Conservation (phyloP, 2,329 filamentous ascomycete species). For the Trichoderma brevicompactum region DNA sequence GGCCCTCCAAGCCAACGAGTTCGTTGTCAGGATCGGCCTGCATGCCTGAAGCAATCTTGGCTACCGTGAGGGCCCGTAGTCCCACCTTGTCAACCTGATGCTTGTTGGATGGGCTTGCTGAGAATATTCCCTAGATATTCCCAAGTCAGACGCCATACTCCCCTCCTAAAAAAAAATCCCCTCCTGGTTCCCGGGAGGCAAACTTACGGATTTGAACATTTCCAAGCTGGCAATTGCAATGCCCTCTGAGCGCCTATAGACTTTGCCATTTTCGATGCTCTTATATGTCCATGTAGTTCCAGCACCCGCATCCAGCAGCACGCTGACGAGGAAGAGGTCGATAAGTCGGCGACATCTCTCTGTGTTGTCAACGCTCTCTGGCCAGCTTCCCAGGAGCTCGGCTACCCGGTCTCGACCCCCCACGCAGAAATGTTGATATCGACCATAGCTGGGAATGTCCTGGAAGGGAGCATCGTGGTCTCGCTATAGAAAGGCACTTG, state of each 20-base stretch:
- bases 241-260: slow-evolving; percentile 85
- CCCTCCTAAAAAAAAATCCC: too few species aligned
- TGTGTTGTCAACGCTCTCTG: slow-evolving; percentile 67
- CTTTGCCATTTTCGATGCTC: slow-evolving; percentile 81
- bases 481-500: slow-evolving; percentile 43
- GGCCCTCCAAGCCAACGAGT: slow-evolving; percentile 82
- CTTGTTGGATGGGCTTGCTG: slow-evolving; percentile 77
- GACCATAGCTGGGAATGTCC: slow-evolving; percentile 80
- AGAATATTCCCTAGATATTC: slow-evolving; percentile 71
- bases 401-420: slow-evolving; percentile 75
- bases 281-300: slow-evolving; percentile 92
- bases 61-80: slow-evolving; percentile 72
- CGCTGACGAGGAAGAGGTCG: slow-evolving; percentile 78
- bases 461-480: slow-evolving; percentile 61
- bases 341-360: slow-evolving; percentile 77
- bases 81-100: slow-evolving; percentile 88
- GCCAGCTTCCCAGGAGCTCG: slow-evolving; percentile 71
- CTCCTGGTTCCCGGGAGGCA: not conserved
- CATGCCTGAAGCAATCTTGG: slow-evolving; percentile 73
- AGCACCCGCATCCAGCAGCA: slow-evolving; percentile 84
- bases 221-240: slow-evolving; percentile 77
- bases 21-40: slow-evolving; percentile 82
- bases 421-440: slow-evolving; percentile 84
- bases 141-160: not conserved
- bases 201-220: slow-evolving; percentile 80